Percentiles rank a stretch among this genome's conserved stretches.
These are phyloP conservation scores for Mortierella claussenii DNA, from an alignment of 192 early-diverging fungal species.

Conservation along the genomic window DNA sequence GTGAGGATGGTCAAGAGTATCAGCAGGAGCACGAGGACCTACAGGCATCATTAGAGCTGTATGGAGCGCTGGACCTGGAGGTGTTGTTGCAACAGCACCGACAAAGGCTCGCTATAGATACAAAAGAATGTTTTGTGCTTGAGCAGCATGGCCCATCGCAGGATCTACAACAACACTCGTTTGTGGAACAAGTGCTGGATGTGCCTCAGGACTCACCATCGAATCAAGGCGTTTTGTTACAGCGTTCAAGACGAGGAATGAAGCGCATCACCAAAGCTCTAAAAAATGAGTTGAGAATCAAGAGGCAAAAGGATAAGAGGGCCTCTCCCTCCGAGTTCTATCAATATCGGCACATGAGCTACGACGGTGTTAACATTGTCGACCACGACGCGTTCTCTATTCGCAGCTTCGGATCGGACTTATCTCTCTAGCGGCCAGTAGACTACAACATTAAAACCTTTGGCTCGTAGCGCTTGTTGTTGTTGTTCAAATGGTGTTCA, in stretches of 20 bases:
- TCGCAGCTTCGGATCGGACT: constrained; percentile 19
- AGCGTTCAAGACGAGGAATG: constrained; percentile 13
- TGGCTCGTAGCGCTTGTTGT: too few species aligned
- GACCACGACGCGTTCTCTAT: constrained; percentile 29
- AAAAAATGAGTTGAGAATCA: constrained; percentile 10
- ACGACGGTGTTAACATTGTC: constrained; percentile 1
- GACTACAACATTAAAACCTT: too few species aligned
- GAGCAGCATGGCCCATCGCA: too few species aligned
- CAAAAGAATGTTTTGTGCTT: too few species aligned
- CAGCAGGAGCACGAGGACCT: too few species aligned
- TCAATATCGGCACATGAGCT: neutral
- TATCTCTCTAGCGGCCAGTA: constrained; percentile 10
- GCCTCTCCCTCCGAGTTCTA: neutral
- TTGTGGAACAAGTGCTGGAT: neutral
- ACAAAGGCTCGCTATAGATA: too few species aligned
- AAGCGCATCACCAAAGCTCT: constrained; percentile 29
- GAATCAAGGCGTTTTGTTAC: neutral
- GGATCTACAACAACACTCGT: too few species aligned
- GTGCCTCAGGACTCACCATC: neutral
- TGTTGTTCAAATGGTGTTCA: too few species aligned
- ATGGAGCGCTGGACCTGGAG: too few species aligned
- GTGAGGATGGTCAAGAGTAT: too few species aligned
- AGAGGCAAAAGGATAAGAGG: constrained; percentile 3
- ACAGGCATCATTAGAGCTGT: too few species aligned
- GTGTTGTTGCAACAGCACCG: too few species aligned